Conservation (phyloP, 2,329 filamentous ascomycete genomes). For the Emergomyces orientalis region DNA sequence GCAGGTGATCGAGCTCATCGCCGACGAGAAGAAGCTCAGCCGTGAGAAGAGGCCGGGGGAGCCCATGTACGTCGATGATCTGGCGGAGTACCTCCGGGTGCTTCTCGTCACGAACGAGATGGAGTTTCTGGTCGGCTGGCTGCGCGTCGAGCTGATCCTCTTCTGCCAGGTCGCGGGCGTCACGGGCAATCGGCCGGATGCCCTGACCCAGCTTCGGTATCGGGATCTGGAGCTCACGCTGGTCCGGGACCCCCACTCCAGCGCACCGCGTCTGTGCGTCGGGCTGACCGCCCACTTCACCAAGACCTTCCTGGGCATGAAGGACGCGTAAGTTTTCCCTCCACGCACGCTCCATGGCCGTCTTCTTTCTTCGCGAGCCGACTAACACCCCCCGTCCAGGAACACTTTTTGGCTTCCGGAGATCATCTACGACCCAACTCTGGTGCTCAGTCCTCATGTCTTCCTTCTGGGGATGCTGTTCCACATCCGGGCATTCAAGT, state of each 20-base stretch:
- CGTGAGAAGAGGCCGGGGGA: slow-evolving; percentile 10
- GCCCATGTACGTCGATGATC: slow-evolving; percentile 15
- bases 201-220: slow-evolving; percentile 15
- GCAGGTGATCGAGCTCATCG: slow-evolving; percentile 15
- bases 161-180: slow-evolving; percentile 16
- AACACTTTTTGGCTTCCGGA: slow-evolving; percentile 18
- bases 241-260: background rate
- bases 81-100: slow-evolving; percentile 14
- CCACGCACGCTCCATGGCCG: background rate
- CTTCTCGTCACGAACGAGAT: slow-evolving; percentile 14
- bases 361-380: background rate
- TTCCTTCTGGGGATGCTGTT: slow-evolving; percentile 16
- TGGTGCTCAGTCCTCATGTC: slow-evolving; percentile 17
- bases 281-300: slow-evolving; percentile 11
- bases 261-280: slow-evolving; percentile 6
- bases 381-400: slow-evolving; percentile 10
- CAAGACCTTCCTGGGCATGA: slow-evolving; percentile 14
- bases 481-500: slow-evolving; percentile 15
- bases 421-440: slow-evolving; percentile 17
- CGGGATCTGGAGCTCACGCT: slow-evolving; percentile 14
- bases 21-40: slow-evolving; percentile 17
- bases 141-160: slow-evolving; percentile 17
- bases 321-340: slow-evolving; percentile 10
- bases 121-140: slow-evolving; percentile 14
- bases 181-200: slow-evolving; percentile 14